These are phyloP conservation scores for Magnusiomyces suaveolens DNA, from an alignment of 1,139 yeast genomes.

Conservation along the genomic window DNA sequence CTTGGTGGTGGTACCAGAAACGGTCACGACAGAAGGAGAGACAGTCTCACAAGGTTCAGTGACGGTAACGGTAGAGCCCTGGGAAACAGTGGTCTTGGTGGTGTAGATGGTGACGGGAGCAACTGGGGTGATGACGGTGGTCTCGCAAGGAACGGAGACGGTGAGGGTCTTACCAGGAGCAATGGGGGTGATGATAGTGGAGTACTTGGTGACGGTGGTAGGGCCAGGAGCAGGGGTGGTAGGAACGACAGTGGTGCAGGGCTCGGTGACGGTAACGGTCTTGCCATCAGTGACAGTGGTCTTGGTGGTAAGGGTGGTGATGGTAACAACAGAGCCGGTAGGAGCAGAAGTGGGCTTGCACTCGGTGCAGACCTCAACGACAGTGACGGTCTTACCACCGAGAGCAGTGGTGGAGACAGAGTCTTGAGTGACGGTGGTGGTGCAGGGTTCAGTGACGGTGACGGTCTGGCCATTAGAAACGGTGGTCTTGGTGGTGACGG, in stretches of 20 bases:
- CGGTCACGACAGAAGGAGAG: neutral
- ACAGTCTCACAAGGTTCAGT: constrained; percentile 1
- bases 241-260: no score
- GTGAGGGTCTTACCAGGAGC: neutral
- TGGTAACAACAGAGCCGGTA: neutral
- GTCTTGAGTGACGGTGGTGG: no score
- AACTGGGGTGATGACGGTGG: constrained; percentile 3
- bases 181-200: neutral
- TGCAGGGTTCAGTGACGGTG: no score
- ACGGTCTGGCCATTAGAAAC: no score
- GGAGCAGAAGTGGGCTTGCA: neutral
- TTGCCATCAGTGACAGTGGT: no score
- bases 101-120: constrained; percentile 6
- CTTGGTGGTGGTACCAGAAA: neutral
- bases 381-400: no score
- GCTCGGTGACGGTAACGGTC: no score
- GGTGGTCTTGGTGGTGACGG: constrained; percentile 1
- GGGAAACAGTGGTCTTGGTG: neutral
- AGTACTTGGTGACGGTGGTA: constrained; percentile 2
- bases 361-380: neutral
- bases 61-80: neutral
- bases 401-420: no score
- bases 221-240: no score
- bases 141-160: constrained; percentile 1
- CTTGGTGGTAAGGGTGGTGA: neutral